Conservation (phyloP, 2,329 filamentous ascomycete species). For the Calycina herbarum region DNA sequence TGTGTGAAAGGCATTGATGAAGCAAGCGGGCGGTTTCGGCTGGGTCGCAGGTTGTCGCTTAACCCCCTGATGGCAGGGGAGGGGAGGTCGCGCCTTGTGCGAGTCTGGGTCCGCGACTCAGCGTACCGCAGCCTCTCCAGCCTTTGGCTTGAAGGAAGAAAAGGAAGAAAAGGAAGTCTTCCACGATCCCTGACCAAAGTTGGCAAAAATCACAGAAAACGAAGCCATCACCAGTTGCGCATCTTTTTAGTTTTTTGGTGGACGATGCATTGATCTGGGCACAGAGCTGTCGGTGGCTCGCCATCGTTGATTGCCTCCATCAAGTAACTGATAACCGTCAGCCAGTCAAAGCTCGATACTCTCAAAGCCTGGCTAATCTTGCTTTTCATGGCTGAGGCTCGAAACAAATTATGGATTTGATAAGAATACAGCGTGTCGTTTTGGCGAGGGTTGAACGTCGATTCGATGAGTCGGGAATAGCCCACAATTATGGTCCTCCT, state of each 20-base stretch:
- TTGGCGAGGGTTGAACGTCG: too few species aligned
- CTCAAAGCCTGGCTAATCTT: too few species aligned
- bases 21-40: slow-evolving; percentile 34
- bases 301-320: not conserved
- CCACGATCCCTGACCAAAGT: slow-evolving; percentile 20
- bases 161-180: slow-evolving; percentile 14
- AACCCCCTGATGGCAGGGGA: slow-evolving; percentile 20
- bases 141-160: not conserved
- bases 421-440: too few species aligned
- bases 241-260: slow-evolving; percentile 1
- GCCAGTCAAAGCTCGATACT: not conserved
- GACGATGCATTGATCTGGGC: slow-evolving; percentile 4
- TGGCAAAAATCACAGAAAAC: not conserved
- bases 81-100: not conserved
- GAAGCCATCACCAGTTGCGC: not conserved
- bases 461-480: not conserved
- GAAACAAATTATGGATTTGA: too few species aligned
- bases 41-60: slow-evolving; percentile 36
- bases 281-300: not conserved
- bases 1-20: slow-evolving; percentile 32
- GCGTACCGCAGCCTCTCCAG: slow-evolving; percentile 2
- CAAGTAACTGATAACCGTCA: not conserved
- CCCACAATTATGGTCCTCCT: not conserved
- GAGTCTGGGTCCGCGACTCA: slow-evolving; percentile 1
- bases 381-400: too few species aligned